Evolutionary conservation across 495 filamentous ascomycete species (phyloP).

Genomic region (Rostrohypoxylon terebratum): DNA sequence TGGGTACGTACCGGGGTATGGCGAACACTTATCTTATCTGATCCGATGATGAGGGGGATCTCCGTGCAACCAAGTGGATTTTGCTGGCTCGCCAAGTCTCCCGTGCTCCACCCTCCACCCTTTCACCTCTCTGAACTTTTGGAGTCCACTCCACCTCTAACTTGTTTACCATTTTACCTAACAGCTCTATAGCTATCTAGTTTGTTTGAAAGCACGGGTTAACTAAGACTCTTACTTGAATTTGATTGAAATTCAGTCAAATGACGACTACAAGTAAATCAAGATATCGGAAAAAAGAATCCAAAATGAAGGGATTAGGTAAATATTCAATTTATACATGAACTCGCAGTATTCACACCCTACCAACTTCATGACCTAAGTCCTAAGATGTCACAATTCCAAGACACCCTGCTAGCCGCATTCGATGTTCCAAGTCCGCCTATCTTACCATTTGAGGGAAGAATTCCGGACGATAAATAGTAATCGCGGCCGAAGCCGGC

Average conservation of each 20-base stretch:
- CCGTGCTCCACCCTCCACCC: neutral
- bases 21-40: conserved; percentile 1
- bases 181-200: neutral
- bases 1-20: neutral
- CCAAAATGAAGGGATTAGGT: neutral
- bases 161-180: neutral
- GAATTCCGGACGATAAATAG: neutral
- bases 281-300: neutral
- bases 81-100: neutral
- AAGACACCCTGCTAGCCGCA: conserved; percentile 7
- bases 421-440: neutral
- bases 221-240: neutral
- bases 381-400: neutral
- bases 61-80: neutral
- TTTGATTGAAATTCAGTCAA: no score
- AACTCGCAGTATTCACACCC: neutral
- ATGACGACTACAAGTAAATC: neutral
- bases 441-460: conserved; percentile 1
- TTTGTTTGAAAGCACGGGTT: neutral
- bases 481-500: conserved; percentile 33
- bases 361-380: neutral
- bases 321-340: neutral
- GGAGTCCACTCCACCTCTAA: no score
- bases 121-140: neutral
- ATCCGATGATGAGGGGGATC: neutral